These are phyloP conservation scores for Phycomyces blakesleeanus DNA, from an alignment of 192 early-diverging fungal species.

Conservation along the genomic window DNA sequence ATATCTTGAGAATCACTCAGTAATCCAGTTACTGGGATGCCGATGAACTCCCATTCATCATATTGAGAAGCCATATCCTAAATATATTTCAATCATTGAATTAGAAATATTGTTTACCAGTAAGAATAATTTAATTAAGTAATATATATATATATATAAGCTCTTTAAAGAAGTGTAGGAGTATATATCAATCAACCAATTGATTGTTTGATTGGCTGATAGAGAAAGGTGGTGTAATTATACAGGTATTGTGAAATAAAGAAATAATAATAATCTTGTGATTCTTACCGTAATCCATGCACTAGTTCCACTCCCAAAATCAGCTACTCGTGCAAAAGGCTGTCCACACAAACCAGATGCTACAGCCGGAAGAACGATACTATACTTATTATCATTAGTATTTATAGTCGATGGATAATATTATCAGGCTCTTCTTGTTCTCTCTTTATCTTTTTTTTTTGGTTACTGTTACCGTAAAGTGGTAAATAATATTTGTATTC, in stretches of 20 bases:
- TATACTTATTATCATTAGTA: background rate
- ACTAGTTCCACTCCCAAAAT: background rate
- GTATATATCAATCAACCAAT: too few relatives aligned
- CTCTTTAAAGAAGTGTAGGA: too few relatives aligned
- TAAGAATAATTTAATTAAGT: too few relatives aligned
- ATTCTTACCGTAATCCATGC: constrained; percentile 16
- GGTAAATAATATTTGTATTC: background rate
- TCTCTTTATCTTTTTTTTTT: too few relatives aligned
- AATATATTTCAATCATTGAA: too few relatives aligned
- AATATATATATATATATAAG: too few relatives aligned
- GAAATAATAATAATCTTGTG: background rate
- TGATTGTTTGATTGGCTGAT: too few relatives aligned
- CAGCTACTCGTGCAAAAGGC: background rate
- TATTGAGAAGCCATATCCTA: constrained; percentile 20
- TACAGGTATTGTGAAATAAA: background rate
- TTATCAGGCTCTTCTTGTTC: too few relatives aligned
- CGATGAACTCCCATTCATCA: constrained; percentile 9
- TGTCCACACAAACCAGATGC: background rate
- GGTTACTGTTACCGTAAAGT: too few relatives aligned
- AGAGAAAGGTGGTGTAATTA: background rate
- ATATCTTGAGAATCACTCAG: background rate
- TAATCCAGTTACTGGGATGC: constrained; percentile 1
- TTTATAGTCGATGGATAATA: too few relatives aligned
- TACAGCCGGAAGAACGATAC: background rate
- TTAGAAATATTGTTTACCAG: too few relatives aligned